phyloP scores from a whole-genome alignment of 164 flowering plant species.

The Magnolia changhungtana region DNA sequence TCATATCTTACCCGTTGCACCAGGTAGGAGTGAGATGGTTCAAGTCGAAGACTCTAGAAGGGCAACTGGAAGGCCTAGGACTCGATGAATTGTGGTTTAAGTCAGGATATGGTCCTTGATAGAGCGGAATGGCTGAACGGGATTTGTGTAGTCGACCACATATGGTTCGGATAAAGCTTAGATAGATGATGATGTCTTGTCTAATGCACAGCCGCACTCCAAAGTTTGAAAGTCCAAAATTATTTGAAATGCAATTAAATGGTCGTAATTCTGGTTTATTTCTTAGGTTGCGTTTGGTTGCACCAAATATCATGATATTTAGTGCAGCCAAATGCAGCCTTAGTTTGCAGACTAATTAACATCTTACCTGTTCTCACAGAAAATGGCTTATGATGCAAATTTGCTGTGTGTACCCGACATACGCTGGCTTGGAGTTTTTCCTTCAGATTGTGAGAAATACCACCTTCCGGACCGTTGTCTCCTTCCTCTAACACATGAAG shows the following conservation, averaged over 20 bases:
- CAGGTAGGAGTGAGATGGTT: neutral
- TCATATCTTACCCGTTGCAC: neutral
- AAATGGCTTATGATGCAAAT: constrained; percentile 87
- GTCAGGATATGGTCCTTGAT: too few relatives aligned
- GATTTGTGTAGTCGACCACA: too few relatives aligned
- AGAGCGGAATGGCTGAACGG: too few relatives aligned
- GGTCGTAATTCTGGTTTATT: neutral
- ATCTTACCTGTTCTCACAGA: constrained; percentile 56
- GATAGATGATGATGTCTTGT: neutral
- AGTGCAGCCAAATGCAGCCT: too few relatives aligned
- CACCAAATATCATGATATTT: too few relatives aligned
- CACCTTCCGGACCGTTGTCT: constrained; percentile 69
- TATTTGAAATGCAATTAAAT: neutral
- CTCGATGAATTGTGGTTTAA: too few relatives aligned
- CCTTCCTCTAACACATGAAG: constrained; percentile 74
- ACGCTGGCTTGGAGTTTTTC: constrained; percentile 84
- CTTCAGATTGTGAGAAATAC: constrained; percentile 67
- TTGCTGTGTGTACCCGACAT: constrained; percentile 57
- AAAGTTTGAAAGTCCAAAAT: neutral
- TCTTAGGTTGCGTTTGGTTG: neutral
- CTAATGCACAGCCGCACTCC: neutral
- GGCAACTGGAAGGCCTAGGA: too few relatives aligned
- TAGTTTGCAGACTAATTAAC: constrained; percentile 6
- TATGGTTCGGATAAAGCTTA: too few relatives aligned
- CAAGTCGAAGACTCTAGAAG: too few relatives aligned